Base-by-base conservation (phyloP, 306 rosid species). In the Trifolium pratense region DNA sequence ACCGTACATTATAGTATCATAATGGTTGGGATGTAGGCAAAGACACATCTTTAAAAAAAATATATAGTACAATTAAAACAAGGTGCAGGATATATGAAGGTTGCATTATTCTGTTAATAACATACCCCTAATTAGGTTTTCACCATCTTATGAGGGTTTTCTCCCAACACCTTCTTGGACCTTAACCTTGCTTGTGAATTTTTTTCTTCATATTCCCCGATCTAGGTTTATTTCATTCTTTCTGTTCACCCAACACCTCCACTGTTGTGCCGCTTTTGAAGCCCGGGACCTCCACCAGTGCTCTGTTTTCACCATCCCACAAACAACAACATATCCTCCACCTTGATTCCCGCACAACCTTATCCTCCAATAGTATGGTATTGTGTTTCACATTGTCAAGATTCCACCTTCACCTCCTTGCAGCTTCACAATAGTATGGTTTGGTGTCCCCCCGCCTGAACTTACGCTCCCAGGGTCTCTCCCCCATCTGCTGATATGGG, bases 51-150 rank as follows among this genome's bases (percentile, higher is more conserved):
- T 51, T 6, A 7, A 6, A 2, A 34, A 34, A 6, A 34, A 34
- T 34, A 34, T 34, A 34, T 34, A 6, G 11, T 7, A 17, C 12
- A 18, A 51, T 7, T 9, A n/a, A 17, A 16, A 7, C 7, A 51
- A 16, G 26, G 58, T 51, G 25, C 11, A 17, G 25, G 25, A 51
- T 9, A 51, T 17, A 51, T 51, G 25, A 51, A 16, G 56, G 11
- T 17, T 51, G 58, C 57, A n/a, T 51, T 51, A 7, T 51, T n/a
- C 58, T 51, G 58, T 51, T 51, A n/a, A 20, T 17, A 51, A 51
- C 23, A 51, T 16, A 51, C 25, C 21, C 58, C 21, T 20, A 17
- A 17, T 51, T 51, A 6, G 25, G 26, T 39, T 39, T 39, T 9
- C 12, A 9, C 45, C 25, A 10, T 23, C 21, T 20, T 6, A 17